phyloP scores from a whole-genome alignment of 1,284 basidiomycete species.

The Leccinum subspadiceum region DNA sequence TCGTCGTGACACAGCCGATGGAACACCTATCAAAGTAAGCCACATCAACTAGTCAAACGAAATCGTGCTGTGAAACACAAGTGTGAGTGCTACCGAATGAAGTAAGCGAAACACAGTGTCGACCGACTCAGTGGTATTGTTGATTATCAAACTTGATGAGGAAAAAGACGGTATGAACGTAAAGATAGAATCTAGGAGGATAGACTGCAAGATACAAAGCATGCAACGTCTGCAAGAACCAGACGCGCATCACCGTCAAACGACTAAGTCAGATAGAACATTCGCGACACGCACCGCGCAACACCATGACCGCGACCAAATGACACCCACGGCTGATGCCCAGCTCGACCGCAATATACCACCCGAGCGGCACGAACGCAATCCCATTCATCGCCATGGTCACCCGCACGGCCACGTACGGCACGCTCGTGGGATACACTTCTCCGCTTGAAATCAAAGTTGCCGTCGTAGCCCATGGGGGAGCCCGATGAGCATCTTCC shows the following conservation, averaged over 20 bases:
- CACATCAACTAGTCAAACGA: constrained; percentile 97
- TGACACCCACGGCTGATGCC: constrained; percentile 94
- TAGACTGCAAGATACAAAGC: constrained; percentile 95
- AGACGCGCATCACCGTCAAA: neutral
- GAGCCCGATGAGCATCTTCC: constrained; percentile 97
- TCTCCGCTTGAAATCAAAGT: constrained; percentile 94
- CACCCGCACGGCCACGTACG: constrained; percentile 93
- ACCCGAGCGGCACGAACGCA: constrained; percentile 93
- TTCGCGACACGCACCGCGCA: constrained; percentile 63
- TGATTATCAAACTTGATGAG: constrained; percentile 97
- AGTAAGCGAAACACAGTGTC: neutral
- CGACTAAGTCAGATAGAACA: neutral
- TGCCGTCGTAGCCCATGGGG: constrained; percentile 91
- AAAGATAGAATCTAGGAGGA: constrained; percentile 97
- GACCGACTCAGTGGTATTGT: constrained; percentile 74
- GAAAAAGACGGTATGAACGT: constrained; percentile 95
- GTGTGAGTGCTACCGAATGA: constrained; percentile 4
- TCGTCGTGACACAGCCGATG: constrained; percentile 88
- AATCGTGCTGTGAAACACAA: constrained; percentile 63
- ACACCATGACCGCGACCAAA: constrained; percentile 90
- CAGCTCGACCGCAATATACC: constrained; percentile 95
- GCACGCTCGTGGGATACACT: constrained; percentile 81
- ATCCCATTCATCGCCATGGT: constrained; percentile 94
- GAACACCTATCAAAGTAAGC: constrained; percentile 87
- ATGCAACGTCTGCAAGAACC: constrained; percentile 75